Evolutionary conservation across 139 green algal genomes (phyloP).

Genomic region (Prasinococcaceae sp.): DNA sequence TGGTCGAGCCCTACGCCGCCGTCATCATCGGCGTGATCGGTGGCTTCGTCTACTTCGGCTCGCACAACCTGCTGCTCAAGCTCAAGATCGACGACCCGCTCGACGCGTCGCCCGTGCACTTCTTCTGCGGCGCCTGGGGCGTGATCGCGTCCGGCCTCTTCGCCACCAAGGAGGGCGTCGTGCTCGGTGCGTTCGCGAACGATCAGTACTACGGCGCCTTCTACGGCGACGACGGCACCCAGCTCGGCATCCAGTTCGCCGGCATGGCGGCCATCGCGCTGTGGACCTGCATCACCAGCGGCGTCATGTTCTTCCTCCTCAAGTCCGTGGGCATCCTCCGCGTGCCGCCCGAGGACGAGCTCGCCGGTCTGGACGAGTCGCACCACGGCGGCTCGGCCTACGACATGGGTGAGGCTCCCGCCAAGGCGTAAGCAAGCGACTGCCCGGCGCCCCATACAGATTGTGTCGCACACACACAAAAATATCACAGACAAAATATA

Average conservation of each 20-base stretch:
- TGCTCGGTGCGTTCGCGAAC: conserved; percentile 4
- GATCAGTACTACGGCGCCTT: conserved; percentile 16
- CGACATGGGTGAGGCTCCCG: too few species aligned
- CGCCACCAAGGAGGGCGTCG: conserved; percentile 9
- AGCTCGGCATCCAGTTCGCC: conserved; percentile 19
- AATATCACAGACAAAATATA: too few species aligned
- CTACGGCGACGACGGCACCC: conserved; percentile 18
- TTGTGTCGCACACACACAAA: too few species aligned
- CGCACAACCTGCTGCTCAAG: conserved; percentile 29
- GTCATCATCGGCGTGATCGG: conserved; percentile 53
- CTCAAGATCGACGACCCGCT: conserved; percentile 56
- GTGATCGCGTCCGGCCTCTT: conserved; percentile 25
- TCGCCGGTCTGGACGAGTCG: conserved; percentile 32
- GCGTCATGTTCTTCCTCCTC: conserved; percentile 29
- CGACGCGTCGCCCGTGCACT: conserved; percentile 49
- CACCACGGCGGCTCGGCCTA: conserved; percentile 37
- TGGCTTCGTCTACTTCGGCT: conserved; percentile 32
- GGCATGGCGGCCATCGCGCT: conserved; percentile 3
- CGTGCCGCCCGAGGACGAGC: conserved; percentile 29
- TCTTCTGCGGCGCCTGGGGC: conserved; percentile 38
- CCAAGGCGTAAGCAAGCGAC: too few species aligned
- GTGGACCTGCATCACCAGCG: background rate
- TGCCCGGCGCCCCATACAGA: too few species aligned
- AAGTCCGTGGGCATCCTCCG: conserved; percentile 31
- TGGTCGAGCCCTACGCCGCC: conserved; percentile 64